Percentiles rank a stretch among this genome's conserved stretches.
phyloP scores from a whole-genome alignment of 441 rosid species.

The Bruguiera hainesii region DNA sequence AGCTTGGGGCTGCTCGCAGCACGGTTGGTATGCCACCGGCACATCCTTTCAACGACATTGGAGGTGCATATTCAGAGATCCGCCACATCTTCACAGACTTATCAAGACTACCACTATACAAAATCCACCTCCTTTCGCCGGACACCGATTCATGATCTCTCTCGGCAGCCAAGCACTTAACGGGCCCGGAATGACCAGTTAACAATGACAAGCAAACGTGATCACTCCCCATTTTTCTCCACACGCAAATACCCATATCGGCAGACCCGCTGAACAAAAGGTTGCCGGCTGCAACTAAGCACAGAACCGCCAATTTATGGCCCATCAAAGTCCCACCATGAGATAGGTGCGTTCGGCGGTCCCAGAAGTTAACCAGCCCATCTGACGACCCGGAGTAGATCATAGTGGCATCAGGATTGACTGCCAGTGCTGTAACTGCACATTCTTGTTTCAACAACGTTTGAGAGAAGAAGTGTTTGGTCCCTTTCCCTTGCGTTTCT shows the following conservation, averaged over 20 bases:
- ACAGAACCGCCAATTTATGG: conserved; percentile 73
- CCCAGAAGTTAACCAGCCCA: conserved; percentile 85
- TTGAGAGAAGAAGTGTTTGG: conserved; percentile 82
- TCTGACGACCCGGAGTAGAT: conserved; percentile 87
- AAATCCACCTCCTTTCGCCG: conserved; percentile 52
- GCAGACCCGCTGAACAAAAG: conserved; percentile 81
- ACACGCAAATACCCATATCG: conserved; percentile 76
- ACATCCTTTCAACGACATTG: conserved; percentile 29
- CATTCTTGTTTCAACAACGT: conserved; percentile 76
- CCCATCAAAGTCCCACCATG: conserved; percentile 73
- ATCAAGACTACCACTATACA: conserved; percentile 90
- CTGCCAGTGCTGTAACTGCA: conserved; percentile 68
- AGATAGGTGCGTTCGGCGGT: conserved; percentile 45
- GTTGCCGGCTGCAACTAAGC: conserved; percentile 62
- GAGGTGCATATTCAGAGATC: conserved; percentile 57
- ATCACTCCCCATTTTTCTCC: conserved; percentile 53
- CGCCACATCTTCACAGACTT: conserved; percentile 90
- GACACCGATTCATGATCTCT: conserved; percentile 44
- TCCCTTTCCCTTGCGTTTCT: conserved; percentile 78
- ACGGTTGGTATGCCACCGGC: conserved; percentile 21
- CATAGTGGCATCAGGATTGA: conserved; percentile 48
- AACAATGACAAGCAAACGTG: conserved; percentile 65
- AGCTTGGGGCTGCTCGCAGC: conserved; percentile 35
- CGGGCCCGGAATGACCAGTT: conserved; percentile 76
- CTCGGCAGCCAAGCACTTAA: conserved; percentile 82